These are phyloP conservation scores for Chamaecyparis obtusa DNA, from an alignment of 75 land plant genomes.

Conservation along the genomic window DNA sequence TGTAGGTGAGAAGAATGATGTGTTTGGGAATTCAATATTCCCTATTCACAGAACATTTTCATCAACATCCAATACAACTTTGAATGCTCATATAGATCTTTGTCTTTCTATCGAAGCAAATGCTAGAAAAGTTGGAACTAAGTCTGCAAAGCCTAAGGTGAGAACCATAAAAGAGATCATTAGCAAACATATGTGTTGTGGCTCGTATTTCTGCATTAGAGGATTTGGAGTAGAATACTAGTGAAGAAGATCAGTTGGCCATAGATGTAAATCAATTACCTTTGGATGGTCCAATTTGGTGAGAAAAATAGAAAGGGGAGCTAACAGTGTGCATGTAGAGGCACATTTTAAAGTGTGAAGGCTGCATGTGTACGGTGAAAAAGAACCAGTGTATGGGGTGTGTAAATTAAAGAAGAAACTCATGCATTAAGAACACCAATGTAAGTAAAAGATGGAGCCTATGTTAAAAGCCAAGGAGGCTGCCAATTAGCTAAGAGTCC, in stretches of 20 bases:
- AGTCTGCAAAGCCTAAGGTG: conserved; percentile 30
- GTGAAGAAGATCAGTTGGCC: neutral
- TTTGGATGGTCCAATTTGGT: neutral
- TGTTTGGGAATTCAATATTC: conserved; percentile 18
- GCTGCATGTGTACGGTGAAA: too few relatives aligned
- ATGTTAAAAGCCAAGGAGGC: too few relatives aligned
- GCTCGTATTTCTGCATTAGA: conserved; percentile 29
- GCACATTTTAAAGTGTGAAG: too few relatives aligned
- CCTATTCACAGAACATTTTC: conserved; percentile 74
- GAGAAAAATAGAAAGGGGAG: too few relatives aligned
- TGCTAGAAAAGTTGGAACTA: conserved; percentile 14
- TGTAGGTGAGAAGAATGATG: conserved; percentile 32
- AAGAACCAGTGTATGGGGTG: too few relatives aligned
- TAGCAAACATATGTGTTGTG: conserved; percentile 27
- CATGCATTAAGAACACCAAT: too few relatives aligned
- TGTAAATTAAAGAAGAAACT: too few relatives aligned
- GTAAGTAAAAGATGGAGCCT: too few relatives aligned
- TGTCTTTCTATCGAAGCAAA: conserved; percentile 54
- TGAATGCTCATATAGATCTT: conserved; percentile 87
- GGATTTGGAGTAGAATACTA: conserved; percentile 12
- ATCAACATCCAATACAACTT: conserved; percentile 70
- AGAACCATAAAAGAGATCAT: conserved; percentile 60
- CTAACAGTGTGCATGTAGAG: too few relatives aligned
- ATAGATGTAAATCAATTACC: neutral
- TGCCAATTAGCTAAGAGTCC: too few relatives aligned